Evolutionary conservation across 2,329 filamentous ascomycete species (phyloP).

Genomic region (Bipolaris zeicola): DNA sequence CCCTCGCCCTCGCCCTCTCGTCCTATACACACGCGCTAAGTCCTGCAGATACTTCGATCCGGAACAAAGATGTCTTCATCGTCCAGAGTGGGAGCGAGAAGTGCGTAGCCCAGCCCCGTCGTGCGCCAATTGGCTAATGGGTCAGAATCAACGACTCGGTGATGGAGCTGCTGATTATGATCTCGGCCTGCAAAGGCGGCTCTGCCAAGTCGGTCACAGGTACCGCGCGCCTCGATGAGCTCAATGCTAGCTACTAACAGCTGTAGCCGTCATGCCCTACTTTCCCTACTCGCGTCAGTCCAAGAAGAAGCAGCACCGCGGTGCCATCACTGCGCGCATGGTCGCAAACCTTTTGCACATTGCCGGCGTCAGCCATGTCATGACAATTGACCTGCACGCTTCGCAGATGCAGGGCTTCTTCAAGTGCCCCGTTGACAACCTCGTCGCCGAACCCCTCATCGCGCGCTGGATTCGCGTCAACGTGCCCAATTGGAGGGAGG

Average conservation of each 20-base stretch:
- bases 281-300: conserved; percentile 99
- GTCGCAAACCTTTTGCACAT: conserved; percentile 92
- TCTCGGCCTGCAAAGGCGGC: conserved; percentile 96
- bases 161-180: conserved; percentile 99
- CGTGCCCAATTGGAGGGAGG: conserved; percentile 84
- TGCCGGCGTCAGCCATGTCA: conserved; percentile 94
- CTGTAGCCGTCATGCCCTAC: conserved; percentile 81
- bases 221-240: conserved; percentile 53
- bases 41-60: conserved; percentile 66
- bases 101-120: conserved; percentile 42
- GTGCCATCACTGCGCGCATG: conserved; percentile 96
- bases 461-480: conserved; percentile 94
- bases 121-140: conserved; percentile 29
- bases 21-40: not conserved
- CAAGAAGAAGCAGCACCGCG: conserved; percentile 97
- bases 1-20: not conserved
- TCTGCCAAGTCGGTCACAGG: conserved; percentile 96
- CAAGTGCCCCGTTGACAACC: conserved; percentile 94
- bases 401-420: conserved; percentile 99
- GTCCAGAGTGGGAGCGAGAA: conserved; percentile 94
- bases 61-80: conserved; percentile 98
- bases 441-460: conserved; percentile 93
- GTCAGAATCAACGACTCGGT: conserved; percentile 90
- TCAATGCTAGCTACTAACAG: conserved; percentile 18
- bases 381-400: conserved; percentile 92